phyloP scores from a whole-genome alignment of 306 rosid species.

The Notholithocarpus densiflorus region DNA sequence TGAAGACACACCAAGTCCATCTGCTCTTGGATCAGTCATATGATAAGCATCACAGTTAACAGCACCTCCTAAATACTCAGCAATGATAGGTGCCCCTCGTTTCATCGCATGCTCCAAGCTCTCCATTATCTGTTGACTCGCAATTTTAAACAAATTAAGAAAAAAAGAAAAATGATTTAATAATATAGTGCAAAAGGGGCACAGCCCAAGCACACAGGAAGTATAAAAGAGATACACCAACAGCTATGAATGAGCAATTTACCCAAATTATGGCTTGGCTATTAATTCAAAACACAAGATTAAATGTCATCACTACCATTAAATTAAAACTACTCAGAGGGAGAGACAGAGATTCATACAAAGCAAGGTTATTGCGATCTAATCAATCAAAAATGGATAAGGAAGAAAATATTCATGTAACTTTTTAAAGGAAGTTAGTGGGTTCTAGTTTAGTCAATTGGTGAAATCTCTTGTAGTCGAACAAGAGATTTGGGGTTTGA shows the following conservation, averaged over 20 bases:
- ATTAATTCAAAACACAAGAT: background rate
- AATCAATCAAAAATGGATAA: background rate
- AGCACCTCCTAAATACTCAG: slow-evolving; percentile 98
- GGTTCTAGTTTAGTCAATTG: too few relatives aligned
- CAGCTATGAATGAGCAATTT: too few relatives aligned
- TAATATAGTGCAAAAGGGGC: too few relatives aligned
- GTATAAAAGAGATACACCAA: too few relatives aligned
- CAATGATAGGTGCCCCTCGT: slow-evolving; percentile 91
- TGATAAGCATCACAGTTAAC: slow-evolving; percentile 97
- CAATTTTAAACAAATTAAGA: background rate
- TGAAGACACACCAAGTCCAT: slow-evolving; percentile 96
- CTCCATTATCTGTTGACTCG: slow-evolving; percentile 69
- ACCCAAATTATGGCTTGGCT: too few relatives aligned
- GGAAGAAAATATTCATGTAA: background rate
- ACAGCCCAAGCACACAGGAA: too few relatives aligned
- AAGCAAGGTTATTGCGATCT: background rate
- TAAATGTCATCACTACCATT: background rate
- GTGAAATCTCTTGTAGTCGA: too few relatives aligned
- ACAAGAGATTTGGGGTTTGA: too few relatives aligned
- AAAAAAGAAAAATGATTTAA: too few relatives aligned
- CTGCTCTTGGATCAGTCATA: slow-evolving; percentile 98
- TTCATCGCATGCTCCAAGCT: slow-evolving; percentile 96
- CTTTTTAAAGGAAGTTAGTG: background rate
- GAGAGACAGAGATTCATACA: background rate
- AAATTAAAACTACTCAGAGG: background rate